Evolutionary conservation across 2,329 filamentous ascomycete species (phyloP).

Genomic region (Pseudocercospora fijiensis): DNA sequence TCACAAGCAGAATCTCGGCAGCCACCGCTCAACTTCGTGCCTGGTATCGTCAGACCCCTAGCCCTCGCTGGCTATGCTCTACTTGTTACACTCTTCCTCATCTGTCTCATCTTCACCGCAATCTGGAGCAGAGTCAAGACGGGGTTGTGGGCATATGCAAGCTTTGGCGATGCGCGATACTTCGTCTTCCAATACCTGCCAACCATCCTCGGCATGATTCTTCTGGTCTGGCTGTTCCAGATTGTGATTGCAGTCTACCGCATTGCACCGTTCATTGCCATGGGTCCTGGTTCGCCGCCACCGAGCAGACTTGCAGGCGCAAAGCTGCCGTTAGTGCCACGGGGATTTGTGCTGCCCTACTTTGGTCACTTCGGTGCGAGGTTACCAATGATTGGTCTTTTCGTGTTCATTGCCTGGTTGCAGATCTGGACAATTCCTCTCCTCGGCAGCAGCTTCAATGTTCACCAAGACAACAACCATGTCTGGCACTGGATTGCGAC

Average conservation of each 20-base stretch:
- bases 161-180: constrained; percentile 70
- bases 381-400: constrained; percentile 64
- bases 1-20: constrained; percentile 30
- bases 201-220: constrained; percentile 67
- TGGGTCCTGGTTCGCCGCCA: constrained; percentile 65
- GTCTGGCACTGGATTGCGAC: constrained; percentile 79
- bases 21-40: constrained; percentile 63
- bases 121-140: constrained; percentile 62
- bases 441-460: constrained; percentile 72
- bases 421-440: constrained; percentile 78
- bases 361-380: constrained; percentile 67
- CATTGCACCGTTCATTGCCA: constrained; percentile 72
- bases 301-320: constrained; percentile 63
- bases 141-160: constrained; percentile 67
- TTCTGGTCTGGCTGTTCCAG: constrained; percentile 75
- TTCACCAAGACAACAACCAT: constrained; percentile 57
- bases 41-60: constrained; percentile 65
- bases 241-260: constrained; percentile 73
- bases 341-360: constrained; percentile 66
- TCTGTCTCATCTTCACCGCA: constrained; percentile 69
- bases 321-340: constrained; percentile 61
- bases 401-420: constrained; percentile 71
- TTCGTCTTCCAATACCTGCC: constrained; percentile 86
- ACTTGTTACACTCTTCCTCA: constrained; percentile 68
- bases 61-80: constrained; percentile 62